Percentiles rank a stretch among this genome's conserved stretches.
Conservation (phyloP, 768 basidiomycete genomes). For the Amyloporia xantha region DNA sequence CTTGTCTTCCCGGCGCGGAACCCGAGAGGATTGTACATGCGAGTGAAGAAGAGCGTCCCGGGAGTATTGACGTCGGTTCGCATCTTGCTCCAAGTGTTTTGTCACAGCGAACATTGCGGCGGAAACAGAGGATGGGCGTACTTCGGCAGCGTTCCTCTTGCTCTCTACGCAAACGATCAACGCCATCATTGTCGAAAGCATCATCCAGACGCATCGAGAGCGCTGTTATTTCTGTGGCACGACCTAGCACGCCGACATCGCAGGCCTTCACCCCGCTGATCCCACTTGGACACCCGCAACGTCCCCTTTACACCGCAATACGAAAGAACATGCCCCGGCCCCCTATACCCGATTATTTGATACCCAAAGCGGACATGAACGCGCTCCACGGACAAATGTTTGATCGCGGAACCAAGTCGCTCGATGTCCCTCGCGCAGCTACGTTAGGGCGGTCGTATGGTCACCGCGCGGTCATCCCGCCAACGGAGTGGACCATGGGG, state of each 20-base stretch:
- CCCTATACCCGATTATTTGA: constrained; percentile 3
- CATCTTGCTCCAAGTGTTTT: not conserved
- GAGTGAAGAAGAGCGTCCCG: not conserved
- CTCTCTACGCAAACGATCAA: constrained; percentile 17
- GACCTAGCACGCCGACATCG: not conserved
- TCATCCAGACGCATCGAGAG: constrained; percentile 6
- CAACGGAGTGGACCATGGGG: constrained; percentile 9
- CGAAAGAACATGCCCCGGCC: constrained; percentile 20
- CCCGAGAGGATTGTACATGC: no score
- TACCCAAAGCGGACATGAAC: constrained; percentile 3
- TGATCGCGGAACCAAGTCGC: constrained; percentile 12
- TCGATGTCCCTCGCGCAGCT: constrained; percentile 12
- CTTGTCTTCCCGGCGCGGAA: no score
- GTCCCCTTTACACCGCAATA: constrained; percentile 24
- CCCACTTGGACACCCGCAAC: constrained; percentile 17
- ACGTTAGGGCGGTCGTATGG: not conserved
- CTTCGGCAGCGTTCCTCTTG: constrained; percentile 18
- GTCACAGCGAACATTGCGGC: constrained; percentile 7
- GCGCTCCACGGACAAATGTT: constrained; percentile 7
- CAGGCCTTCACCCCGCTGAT: not conserved
- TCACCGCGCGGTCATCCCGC: not conserved
- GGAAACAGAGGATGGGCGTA: constrained; percentile 15
- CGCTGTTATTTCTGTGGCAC: not conserved
- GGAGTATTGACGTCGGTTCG: not conserved
- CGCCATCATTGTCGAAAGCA: constrained; percentile 3